Base-by-base conservation (phyloP, 176 grass and related monocot genomes). In the Phragmites australis region DNA sequence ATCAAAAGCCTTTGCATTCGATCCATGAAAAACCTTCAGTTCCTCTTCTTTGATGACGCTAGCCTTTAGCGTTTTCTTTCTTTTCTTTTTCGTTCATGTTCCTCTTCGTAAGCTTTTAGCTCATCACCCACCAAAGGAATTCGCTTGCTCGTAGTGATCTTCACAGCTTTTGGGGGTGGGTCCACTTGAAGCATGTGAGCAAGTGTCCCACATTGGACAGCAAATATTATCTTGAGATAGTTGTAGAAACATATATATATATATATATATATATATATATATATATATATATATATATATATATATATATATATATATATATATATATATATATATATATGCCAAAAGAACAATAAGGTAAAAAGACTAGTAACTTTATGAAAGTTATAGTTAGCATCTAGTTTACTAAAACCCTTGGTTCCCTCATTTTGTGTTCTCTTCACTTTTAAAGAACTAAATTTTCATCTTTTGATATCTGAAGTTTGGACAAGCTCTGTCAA, bases 151-250 rank as follows among this genome's bases (percentile, higher is more conserved):
- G 94, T 89, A 55, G 87, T 94, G 79, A 98, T 86, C 54, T 98
- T 98, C 37, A 98, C 92, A 85, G 95, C 95, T 89, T 91, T 98
- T 34, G 92, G 92, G 15, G 95, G 95, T 70, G 95, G 95, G 72
- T 98, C 95, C 69, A 98, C 95, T 91, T 98, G 95, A 84, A 98
- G 92, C 95, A 98, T 98, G 50, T 88, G 89, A 65, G 95, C 95
- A 71, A 98, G 95, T 70, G 95, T 98, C 51, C 95, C 92, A 93
- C 94, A 98, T 92, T 98, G 48, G 27, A 85, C 50, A 8, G 34
- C 29, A 37, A 18, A 57, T 18, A 65, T 77, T 67, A 78, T 75
- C 56, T 61, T 85, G 31, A 81, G 61, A 62, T 19, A 46, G 40
- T 41, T 74, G 61, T 53, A 31, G 4, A 83, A 52, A 65, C 12